Percentiles rank a stretch among this genome's conserved stretches.
Conservation (phyloP, 1,284 basidiomycete species). For the Stygiomarasmius scandens region DNA sequence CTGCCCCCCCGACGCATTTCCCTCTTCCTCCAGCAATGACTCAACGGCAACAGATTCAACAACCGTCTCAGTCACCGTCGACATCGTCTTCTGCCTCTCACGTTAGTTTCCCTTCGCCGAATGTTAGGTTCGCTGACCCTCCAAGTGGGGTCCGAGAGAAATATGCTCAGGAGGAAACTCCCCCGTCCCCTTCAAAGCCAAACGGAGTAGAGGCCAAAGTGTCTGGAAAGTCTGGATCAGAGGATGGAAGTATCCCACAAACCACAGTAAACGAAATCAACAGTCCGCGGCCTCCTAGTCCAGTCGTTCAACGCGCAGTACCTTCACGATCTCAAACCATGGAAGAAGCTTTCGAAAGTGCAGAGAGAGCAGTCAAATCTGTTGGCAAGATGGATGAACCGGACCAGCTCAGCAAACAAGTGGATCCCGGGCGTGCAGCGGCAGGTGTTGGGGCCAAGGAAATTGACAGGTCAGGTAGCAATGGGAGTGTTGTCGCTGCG, state of each 20-base stretch:
- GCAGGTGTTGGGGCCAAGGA: background rate
- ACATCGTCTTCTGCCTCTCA: constrained; percentile 27
- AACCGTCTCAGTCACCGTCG: constrained; percentile 32
- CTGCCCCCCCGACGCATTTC: constrained; percentile 69
- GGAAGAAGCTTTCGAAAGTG: background rate
- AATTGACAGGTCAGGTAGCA: constrained; percentile 38
- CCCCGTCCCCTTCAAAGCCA: background rate
- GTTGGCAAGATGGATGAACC: background rate
- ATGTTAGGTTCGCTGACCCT: constrained; percentile 3
- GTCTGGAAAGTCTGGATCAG: background rate
- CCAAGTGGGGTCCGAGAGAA: background rate
- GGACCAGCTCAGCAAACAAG: background rate
- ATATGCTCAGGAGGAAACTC: background rate
- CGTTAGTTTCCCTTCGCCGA: constrained; percentile 27
- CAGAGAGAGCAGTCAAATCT: background rate
- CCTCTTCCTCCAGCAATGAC: constrained; percentile 53
- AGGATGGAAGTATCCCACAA: background rate
- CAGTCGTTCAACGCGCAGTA: background rate
- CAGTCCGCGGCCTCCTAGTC: background rate
- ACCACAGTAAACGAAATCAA: background rate
- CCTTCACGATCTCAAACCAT: background rate
- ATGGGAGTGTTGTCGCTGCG: constrained; percentile 64
- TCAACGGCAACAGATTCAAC: constrained; percentile 33
- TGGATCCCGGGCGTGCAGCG: background rate
- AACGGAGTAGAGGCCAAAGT: constrained; percentile 19